Conservation (phyloP, 2,329 filamentous ascomycete species). For the Microsporum ferrugineum region DNA sequence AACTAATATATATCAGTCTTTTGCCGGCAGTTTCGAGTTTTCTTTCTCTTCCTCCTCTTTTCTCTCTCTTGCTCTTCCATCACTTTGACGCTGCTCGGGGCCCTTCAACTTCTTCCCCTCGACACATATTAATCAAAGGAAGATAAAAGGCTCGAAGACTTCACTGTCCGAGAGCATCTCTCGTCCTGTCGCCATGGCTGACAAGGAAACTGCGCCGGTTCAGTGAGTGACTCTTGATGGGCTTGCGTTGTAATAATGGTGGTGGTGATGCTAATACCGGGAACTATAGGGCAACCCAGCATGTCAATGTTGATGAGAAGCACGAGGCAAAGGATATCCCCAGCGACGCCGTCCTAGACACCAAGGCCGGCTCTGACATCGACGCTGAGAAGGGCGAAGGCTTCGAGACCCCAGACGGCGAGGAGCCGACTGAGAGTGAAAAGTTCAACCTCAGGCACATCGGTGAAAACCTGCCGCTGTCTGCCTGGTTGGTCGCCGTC, state of each 20-base stretch:
- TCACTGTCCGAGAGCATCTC: background rate
- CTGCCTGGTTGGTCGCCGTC: conserved; percentile 46
- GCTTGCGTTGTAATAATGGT: background rate
- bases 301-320: background rate
- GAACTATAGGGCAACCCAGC: background rate
- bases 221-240: conserved; percentile 3
- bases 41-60: background rate
- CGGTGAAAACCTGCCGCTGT: conserved; percentile 44
- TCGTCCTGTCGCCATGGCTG: conserved; percentile 4
- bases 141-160: background rate
- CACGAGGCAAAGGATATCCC: conserved; percentile 6
- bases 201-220: conserved; percentile 9
- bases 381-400: conserved; percentile 1
- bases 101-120: background rate
- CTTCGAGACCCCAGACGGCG: conserved; percentile 33
- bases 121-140: background rate
- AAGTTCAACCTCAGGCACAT: conserved; percentile 41
- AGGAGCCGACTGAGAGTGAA: conserved; percentile 45
- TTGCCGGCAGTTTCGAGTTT: background rate
- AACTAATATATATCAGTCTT: background rate
- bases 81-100: background rate
- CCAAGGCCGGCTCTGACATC: background rate
- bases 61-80: background rate
- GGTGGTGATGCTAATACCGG: background rate
- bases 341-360: background rate